Evolutionary conservation across 345 rosid species (phyloP), one percentile per base, ranked within the genome.

Genomic region (Syzygium aqueum): DNA sequence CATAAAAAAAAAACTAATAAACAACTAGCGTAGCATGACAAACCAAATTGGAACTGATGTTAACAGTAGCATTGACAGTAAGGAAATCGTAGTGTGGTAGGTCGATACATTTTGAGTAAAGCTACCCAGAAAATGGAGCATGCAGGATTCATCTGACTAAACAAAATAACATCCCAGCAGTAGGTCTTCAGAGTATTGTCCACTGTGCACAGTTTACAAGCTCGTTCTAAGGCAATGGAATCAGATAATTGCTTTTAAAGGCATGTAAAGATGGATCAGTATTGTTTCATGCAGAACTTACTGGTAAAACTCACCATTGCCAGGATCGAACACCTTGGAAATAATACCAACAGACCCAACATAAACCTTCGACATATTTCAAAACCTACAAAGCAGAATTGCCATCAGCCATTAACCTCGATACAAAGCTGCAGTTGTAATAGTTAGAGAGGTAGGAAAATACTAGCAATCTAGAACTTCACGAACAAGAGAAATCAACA

Each of bases 341-440:
- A 92, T 98, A 98, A 92, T 98, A 96, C 90, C 91, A 98, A 90
- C 98, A 96, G 46, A 98, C 98, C 99, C 99, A 96, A 88, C 99
- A 98, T 89, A 98, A 89, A 85, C 99, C 99, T 95, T 98, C 99
- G 51, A 96, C 95, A 84, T 98, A 98, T 86, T 93, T 98, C 93
- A 92, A 88, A 85, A 96, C 98, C 99, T 98, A 93, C 91, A 91
- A 90, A 87, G 67, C 88, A 28, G 61, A 33, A 84, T 21, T 16
- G 50, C 57, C 51, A 63, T 86, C 84, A 86, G 67, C 53, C 87
- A 67, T 51, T 37, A 37, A 73, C 8, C 82, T 37, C 14, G 14
- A 73, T 73, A 73, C 82, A 73, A 33, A 33, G 21, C 82, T 19
- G 82, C 49, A 73, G 82, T 73, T 19, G 27, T 73, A 37, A 37